phyloP scores from a whole-genome alignment of 345 rosid genomes.

The Eucalyptus camaldulensis region DNA sequence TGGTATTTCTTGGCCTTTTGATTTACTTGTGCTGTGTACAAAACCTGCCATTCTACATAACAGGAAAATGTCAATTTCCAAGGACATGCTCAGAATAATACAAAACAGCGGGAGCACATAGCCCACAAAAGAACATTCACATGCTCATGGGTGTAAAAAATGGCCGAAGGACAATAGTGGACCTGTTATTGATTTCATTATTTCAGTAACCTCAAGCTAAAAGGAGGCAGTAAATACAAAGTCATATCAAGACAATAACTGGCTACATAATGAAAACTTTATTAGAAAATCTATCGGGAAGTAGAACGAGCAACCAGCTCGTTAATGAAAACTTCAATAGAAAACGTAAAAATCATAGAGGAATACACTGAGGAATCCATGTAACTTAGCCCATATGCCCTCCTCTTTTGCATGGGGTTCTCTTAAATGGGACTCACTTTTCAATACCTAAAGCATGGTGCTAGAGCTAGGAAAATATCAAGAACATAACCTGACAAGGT shows the following conservation, averaged over 20 bases:
- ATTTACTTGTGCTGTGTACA: too few relatives aligned
- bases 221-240: neutral
- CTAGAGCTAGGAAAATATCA: neutral
- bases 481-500: neutral
- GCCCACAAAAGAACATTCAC: too few relatives aligned
- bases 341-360: neutral
- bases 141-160: too few relatives aligned
- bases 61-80: too few relatives aligned
- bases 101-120: too few relatives aligned
- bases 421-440: neutral
- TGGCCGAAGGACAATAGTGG: too few relatives aligned
- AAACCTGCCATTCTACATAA: too few relatives aligned
- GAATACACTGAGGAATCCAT: neutral
- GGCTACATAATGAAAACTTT: too few relatives aligned
- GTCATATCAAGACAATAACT: neutral
- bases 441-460: neutral
- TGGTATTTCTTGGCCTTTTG: too few relatives aligned
- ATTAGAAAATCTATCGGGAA: neutral
- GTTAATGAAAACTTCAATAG: neutral
- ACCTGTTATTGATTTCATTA: too few relatives aligned
- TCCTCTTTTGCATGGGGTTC: neutral
- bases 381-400: neutral
- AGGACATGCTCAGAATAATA: too few relatives aligned
- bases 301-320: neutral
- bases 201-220: neutral